phyloP scores from a whole-genome alignment of 2,329 filamentous ascomycete species.

The Coniochaeta hoffmannii region DNA sequence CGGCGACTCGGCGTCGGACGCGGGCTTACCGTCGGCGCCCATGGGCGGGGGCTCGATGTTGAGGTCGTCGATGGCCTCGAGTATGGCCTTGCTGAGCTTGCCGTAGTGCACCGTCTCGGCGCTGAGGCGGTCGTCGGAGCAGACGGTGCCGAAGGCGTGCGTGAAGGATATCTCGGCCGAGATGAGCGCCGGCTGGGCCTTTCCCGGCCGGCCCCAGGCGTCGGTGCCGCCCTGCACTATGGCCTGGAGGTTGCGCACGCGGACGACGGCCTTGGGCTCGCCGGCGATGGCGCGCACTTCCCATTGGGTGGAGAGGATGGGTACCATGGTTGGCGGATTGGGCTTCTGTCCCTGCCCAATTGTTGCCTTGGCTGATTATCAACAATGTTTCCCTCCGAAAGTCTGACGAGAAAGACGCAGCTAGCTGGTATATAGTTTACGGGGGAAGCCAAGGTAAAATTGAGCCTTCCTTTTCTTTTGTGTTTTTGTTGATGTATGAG shows the following conservation, averaged over 20 bases:
- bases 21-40: neutral
- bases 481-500: no score
- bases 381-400: no score
- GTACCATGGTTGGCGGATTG: conserved; percentile 1
- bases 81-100: conserved; percentile 57
- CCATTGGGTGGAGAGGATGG: conserved; percentile 26
- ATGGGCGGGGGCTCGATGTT: conserved; percentile 7
- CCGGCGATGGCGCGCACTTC: conserved; percentile 30
- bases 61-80: conserved; percentile 31
- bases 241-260: conserved; percentile 54
- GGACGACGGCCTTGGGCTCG: conserved; percentile 45
- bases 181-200: conserved; percentile 54
- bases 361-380: neutral
- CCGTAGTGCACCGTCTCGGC: conserved; percentile 73
- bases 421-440: neutral
- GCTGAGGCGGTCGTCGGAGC: conserved; percentile 51
- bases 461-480: no score
- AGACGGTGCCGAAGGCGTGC: conserved; percentile 49
- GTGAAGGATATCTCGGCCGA: conserved; percentile 52
- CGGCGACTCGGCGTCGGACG: neutral
- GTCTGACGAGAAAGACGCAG: neutral
- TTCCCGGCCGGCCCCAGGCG: conserved; percentile 56
- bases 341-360: neutral
- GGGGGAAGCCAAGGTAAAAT: no score
- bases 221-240: conserved; percentile 51